Base-by-base conservation (phyloP, 1,284 basidiomycete species). In the Ustanciosporium gigantosporum region DNA sequence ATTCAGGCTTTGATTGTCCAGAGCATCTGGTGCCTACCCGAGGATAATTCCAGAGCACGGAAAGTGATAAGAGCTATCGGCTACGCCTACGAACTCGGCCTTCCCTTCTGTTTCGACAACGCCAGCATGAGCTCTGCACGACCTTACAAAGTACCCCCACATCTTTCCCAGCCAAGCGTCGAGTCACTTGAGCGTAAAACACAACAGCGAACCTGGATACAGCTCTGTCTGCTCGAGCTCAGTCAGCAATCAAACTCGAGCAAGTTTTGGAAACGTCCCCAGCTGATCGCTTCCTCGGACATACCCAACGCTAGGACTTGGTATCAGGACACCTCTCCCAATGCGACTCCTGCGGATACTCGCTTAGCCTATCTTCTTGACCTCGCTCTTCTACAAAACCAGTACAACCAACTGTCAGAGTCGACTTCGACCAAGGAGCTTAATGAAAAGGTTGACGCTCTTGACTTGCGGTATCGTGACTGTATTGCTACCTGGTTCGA, bases 1-100 rank as follows among this genome's bases (percentile, higher is more conserved):
- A 84, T 88, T 3, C 89, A 91, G 77, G 88, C 89, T 21, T 88
- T 89, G 75, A 85, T 87, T 9, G 88, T 88, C 66, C 80, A 90
- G 42, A 88, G 86, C 25, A 90, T 91, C 78, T 91, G 90, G 89
- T 86, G 84, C 76, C 87, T 72, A n/a, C 68, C 77, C 6, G 66
- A 68, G 21, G 79, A 80, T 35, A 47, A 61, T 3, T 65, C 70
- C 3, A 56, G 66, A 2, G 76, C 74, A 67, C 55, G 74, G 19
- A 69, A 68, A 44, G 55, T 78, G 5, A 74, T 74, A 4, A 9
- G 46, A 14, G 66, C 60, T 0, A 46, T 55, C 15, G 66, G 78
- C 9, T 73, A 78, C 46, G 79, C 76, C 5, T 76, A 78, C 47
- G 74, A 79, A 46, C 56, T 80, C 19, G 69, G 74, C 0, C 52